Base-by-base conservation (phyloP, 2,329 filamentous ascomycete species). In the Colletotrichum shisoi region DNA sequence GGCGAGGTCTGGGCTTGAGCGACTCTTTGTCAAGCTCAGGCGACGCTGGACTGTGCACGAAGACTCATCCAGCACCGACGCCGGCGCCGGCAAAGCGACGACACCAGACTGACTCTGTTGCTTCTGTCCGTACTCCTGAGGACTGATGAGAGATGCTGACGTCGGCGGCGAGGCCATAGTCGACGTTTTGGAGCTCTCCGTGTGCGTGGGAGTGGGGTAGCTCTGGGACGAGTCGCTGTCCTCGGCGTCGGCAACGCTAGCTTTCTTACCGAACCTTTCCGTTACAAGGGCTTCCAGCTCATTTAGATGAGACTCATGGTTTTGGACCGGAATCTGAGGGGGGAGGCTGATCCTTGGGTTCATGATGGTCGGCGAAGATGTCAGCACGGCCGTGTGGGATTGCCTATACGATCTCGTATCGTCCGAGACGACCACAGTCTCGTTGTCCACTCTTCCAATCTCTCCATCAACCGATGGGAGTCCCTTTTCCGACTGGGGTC, bases 401-500 rank as follows among this genome's bases (percentile, higher is more conserved):
- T 56, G 57, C 42, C 67, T 63, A 21, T 57, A 69, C 2, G 66
- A 65, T 34, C 68, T 49, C 39, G 68, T 64, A 8, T 71, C 69
- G 39, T 70, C 42, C 1, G 62, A 58, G n/a, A 59, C 54, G 11
- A 71, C 51, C 9, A 70, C 39, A 8, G 62, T 46, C 37, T 68
- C 70, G 19, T 46, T 57, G 19, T 65, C 59, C 9, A 59, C 63
- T 13, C 60, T 63, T n/a, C 68, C 59, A 6, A 70, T 19, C 40
- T 70, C 69, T 24, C 54, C 68, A 9, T 64, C 63, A 24, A 60
- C 34, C 15, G 57, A 71, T 0, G 74, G 71, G 19, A 76, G 66
- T 0, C 74, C 75, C 69, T 75, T 77, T 59, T 79, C 79, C 0
- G 79, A 82, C 54, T 80, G 76, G 0, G 80, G 78, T 13, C 79